phyloP scores from a whole-genome alignment of 2,329 filamentous ascomycete genomes.

The Alternaria sp. region DNA sequence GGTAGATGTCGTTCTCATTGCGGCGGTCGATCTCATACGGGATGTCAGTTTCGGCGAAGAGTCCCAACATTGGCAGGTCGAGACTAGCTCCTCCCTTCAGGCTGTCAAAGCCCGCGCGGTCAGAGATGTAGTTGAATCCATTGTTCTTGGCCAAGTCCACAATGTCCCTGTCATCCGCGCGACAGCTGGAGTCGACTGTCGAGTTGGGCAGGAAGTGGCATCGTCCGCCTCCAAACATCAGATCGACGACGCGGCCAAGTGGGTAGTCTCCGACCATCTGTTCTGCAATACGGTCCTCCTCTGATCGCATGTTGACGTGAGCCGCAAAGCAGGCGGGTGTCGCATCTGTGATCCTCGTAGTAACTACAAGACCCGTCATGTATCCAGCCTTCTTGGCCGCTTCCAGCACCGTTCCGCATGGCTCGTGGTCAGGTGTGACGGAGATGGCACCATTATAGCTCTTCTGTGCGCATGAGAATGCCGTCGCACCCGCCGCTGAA shows the following conservation, averaged over 20 bases:
- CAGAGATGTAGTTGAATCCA: constrained; percentile 81
- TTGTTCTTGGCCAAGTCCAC: constrained; percentile 76
- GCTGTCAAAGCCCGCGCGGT: constrained; percentile 77
- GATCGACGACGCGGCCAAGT: constrained; percentile 85
- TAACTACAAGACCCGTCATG: constrained; percentile 92
- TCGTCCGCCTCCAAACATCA: constrained; percentile 91
- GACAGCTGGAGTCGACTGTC: constrained; percentile 77
- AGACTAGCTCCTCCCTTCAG: constrained; percentile 73
- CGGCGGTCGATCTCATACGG: constrained; percentile 93
- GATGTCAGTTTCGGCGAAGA: constrained; percentile 84
- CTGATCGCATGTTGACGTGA: constrained; percentile 79
- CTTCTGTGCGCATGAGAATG: constrained; percentile 91
- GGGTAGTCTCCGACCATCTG: constrained; percentile 91
- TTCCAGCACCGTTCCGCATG: constrained; percentile 92
- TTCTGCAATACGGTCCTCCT: constrained; percentile 90
- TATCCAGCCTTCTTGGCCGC: constrained; percentile 93
- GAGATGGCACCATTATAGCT: constrained; percentile 98
- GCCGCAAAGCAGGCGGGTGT: constrained; percentile 95
- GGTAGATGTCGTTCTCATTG: constrained; percentile 80
- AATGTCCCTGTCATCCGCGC: constrained; percentile 80
- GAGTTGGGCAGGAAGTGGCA: constrained; percentile 92
- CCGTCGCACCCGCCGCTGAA: constrained; percentile 95
- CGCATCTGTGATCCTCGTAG: constrained; percentile 92
- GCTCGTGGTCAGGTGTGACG: constrained; percentile 81
- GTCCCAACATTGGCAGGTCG: constrained; percentile 82